Base-by-base conservation (phyloP, 1,139 yeast genomes). In the Pichia cactophila region DNA sequence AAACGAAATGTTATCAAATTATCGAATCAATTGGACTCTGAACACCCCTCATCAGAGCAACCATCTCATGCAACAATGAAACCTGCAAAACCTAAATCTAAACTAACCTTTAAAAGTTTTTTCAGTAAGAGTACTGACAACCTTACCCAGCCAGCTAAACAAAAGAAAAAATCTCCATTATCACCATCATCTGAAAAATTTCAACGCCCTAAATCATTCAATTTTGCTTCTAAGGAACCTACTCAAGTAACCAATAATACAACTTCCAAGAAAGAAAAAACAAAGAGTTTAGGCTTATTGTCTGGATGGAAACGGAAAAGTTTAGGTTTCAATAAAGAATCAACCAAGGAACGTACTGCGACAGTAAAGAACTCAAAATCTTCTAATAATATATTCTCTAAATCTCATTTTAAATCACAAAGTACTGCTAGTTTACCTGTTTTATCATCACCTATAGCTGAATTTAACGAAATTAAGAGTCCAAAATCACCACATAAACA, bases 291-390 rank as follows among this genome's bases (percentile, higher is more conserved):
- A 47, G 57, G 64, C 47, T 50, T 63, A 20, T 50, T 64, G 11
- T 54, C 61, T 7, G 54, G 56, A 7, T 64, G 67, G 66, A 64
- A 60, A 42, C 56, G 68, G 47, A 63, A 58, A 45, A 60, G 65
- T 44, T 37, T 51, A 7, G 52, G 51, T n/a, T 47, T 50, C 23
- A 28, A 35, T 9, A 47, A 40, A 12, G 20, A 26, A 5, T 23
- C 35, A 33, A 16, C 28, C 33, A 38, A 9, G 26, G 26, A n/a
- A 41, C 31, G 4, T 28, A 23, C 14, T 5, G 35, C 29, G 29
- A 41, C 37, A 36, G 12, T 31, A 2, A 31, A 31, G 10, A 12
- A 2, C 20, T 28, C 33, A 11, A 43, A 46, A 33, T n/a, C 29
- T 23, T 43, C 49, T 10, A 43, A 26, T 9, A 26, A 17, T 37